Base-by-base conservation (phyloP, 306 rosid genomes). In the Cucumis hystrix region DNA sequence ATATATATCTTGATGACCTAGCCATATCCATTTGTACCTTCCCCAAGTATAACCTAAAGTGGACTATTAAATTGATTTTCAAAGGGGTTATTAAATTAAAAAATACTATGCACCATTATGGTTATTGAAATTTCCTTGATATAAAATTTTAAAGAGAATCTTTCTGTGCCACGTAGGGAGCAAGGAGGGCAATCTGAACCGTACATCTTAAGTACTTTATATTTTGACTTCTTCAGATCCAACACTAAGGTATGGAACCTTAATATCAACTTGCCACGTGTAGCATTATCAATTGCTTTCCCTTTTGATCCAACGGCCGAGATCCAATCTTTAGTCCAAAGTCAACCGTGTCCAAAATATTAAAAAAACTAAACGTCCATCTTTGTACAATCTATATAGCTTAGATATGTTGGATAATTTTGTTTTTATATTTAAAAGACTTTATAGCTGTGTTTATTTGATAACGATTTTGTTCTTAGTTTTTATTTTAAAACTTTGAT, bases 161-260 rank as follows among this genome's bases (percentile, higher is more conserved):
- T 67, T 37, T 37, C 16, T 41, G 1, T 68, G 55, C 35, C 55
- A 68, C 18, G 39, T n/a, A 43, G 14, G 52, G 10, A 68, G 10
- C 28, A n/a, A 66, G 18, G 18, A 45, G 18, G 2, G 39, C n/a
- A 47, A 70, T 70, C 58, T 21, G 21, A 8, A 43, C 75, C 58
- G 58, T 70, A 47, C 58, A 70, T 70, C 56, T 21, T 23, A 0
- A 23, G 57, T 69, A 21, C 57, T 45, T 70, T 6, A 14, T 70
- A 15, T 43, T 47, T 70, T 70, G 75, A 70, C 75, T 45, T 70
- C 8, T 45, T 23, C 2, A 67, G 75, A 47, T 43, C 71, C 68
- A 77, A 54, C 78, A 80, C 35, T 69, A 28, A 49, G 80, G 78
- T 39, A 81, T 86, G 88, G 80, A 68, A 62, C 55, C 82, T 39